Conservation (phyloP, 1,284 basidiomycete genomes). For the Boletus hoseneyae region DNA sequence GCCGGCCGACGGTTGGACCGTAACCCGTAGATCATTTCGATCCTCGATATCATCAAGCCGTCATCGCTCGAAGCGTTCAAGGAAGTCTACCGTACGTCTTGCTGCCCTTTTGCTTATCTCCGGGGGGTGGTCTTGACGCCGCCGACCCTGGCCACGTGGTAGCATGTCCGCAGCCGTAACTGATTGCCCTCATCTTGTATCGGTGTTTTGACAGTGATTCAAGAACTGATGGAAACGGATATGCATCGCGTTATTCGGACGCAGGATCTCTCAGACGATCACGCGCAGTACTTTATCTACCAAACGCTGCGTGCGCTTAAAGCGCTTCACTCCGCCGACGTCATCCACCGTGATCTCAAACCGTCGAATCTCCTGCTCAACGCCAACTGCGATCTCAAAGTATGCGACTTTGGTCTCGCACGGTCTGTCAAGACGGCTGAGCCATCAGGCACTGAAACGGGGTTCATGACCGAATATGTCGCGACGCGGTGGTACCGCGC, state of each 20-base stretch:
- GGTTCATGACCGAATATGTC: constrained; percentile 95
- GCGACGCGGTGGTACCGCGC: constrained; percentile 93
- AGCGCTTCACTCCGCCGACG: constrained; percentile 90
- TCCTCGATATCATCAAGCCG: constrained; percentile 93
- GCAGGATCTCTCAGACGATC: constrained; percentile 82
- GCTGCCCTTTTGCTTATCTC: background rate
- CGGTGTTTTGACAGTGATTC: constrained; percentile 51
- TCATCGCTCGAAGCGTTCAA: constrained; percentile 87
- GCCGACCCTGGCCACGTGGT: background rate
- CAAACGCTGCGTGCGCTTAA: constrained; percentile 93
- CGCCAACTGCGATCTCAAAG: constrained; percentile 95
- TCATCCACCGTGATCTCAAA: constrained; percentile 94
- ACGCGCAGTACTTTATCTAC: constrained; percentile 76
- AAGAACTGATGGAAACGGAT: constrained; percentile 75
- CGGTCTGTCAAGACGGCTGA: constrained; percentile 83
- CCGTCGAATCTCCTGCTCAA: constrained; percentile 95
- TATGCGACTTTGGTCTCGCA: constrained; percentile 91
- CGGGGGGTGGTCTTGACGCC: too few relatives aligned
- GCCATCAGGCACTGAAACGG: constrained; percentile 77
- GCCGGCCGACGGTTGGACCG: background rate
- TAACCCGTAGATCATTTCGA: constrained; percentile 79
- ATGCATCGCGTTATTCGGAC: constrained; percentile 72
- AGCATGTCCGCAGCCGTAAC: background rate
- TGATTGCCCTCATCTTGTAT: constrained; percentile 8
- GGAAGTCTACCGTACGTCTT: constrained; percentile 78